These are phyloP conservation scores for Dimocarpus longan DNA, from an alignment of 345 rosid species.

Conservation along the genomic window DNA sequence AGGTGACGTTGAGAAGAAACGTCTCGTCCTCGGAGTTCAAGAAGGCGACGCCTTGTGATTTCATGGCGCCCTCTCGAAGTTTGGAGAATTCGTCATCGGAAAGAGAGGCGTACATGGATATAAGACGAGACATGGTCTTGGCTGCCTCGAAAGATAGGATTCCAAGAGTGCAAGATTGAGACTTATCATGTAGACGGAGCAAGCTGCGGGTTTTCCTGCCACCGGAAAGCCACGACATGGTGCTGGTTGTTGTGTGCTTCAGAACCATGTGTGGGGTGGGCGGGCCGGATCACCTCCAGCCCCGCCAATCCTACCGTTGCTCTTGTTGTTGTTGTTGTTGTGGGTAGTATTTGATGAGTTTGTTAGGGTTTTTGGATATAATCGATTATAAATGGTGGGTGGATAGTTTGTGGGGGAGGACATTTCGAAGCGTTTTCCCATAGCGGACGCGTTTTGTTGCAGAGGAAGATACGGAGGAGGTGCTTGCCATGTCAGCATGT, in stretches of 20 bases:
- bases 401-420: background rate
- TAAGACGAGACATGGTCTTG: conserved; percentile 49
- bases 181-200: conserved; percentile 12
- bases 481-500: background rate
- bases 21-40: conserved; percentile 42
- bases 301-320: background rate
- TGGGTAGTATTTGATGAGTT: background rate
- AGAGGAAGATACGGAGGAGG: conserved; percentile 8
- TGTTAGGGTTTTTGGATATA: background rate
- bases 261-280: conserved; percentile 11
- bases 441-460: conserved; percentile 10
- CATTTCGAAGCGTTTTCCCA: conserved; percentile 15
- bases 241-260: background rate
- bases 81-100: conserved; percentile 32
- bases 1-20: conserved; percentile 40
- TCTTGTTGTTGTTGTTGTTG: background rate
- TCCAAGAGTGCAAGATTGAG: conserved; percentile 30
- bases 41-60: conserved; percentile 41
- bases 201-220: conserved; percentile 7
- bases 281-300: background rate
- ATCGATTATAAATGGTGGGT: conserved; percentile 2
- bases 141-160: conserved; percentile 57
- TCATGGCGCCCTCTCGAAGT: conserved; percentile 32
- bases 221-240: conserved; percentile 30
- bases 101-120: conserved; percentile 39